These are phyloP conservation scores for Aquilaria malaccensis DNA, from an alignment of 345 rosid genomes.

Conservation along the genomic window DNA sequence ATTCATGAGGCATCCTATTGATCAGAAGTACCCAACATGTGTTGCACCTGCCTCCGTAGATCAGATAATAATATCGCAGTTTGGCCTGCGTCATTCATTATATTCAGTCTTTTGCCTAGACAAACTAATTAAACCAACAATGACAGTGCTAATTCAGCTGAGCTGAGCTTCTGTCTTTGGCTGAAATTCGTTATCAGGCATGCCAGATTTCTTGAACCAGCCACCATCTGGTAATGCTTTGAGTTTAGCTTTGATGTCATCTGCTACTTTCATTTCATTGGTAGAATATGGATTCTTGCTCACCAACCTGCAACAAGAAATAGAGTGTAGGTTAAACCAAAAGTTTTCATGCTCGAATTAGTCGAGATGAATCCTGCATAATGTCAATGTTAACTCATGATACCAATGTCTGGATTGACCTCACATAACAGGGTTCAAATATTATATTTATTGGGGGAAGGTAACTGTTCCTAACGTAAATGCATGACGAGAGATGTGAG, in stretches of 20 bases:
- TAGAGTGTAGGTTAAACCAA: neutral
- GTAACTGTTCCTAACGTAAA: no score
- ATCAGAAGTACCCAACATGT: neutral
- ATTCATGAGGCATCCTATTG: no score
- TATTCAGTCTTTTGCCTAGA: neutral
- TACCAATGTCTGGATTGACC: no score
- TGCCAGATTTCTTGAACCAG: slow-evolving; percentile 25
- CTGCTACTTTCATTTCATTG: slow-evolving; percentile 27
- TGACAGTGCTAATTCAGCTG: slow-evolving; percentile 8
- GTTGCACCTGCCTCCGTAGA: slow-evolving; percentile 1
- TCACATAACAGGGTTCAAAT: no score
- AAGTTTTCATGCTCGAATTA: no score
- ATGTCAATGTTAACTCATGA: no score
- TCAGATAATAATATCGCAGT: slow-evolving; percentile 6
- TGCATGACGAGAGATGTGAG: no score
- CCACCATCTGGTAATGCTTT: slow-evolving; percentile 21
- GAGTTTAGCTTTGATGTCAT: slow-evolving; percentile 23
- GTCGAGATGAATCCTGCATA: no score
- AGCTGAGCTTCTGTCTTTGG: slow-evolving; percentile 18
- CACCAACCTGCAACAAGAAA: slow-evolving; percentile 46
- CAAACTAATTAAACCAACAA: neutral
- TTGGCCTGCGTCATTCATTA: slow-evolving; percentile 1
- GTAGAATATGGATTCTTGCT: slow-evolving; percentile 67
- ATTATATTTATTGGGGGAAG: no score
- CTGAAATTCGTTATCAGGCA: slow-evolving; percentile 22